phyloP scores from a whole-genome alignment of 2,329 filamentous ascomycete genomes.

The Penicillium glabrum region DNA sequence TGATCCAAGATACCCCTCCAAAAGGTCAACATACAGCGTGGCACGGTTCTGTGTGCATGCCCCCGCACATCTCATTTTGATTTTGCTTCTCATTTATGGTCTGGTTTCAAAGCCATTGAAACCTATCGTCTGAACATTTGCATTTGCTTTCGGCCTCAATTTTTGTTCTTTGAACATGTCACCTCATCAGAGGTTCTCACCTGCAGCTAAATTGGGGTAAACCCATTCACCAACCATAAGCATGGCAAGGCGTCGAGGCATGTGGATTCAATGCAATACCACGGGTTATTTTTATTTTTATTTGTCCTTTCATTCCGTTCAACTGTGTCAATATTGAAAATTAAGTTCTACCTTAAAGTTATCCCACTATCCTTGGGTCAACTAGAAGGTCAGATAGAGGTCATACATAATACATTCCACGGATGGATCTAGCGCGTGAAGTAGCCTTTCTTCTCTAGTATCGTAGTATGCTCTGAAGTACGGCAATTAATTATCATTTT shows the following conservation, averaged over 20 bases:
- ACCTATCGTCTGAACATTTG: conserved; percentile 1
- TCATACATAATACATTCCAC: not conserved
- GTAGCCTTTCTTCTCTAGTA: too few species aligned
- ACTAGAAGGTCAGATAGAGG: not conserved
- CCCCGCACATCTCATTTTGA: conserved; percentile 10
- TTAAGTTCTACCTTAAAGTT: not conserved
- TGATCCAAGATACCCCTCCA: conserved; percentile 32
- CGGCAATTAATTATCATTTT: not conserved
- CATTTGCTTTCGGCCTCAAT: conserved; percentile 7
- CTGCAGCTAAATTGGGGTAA: conserved; percentile 7
- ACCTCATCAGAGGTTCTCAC: conserved; percentile 4
- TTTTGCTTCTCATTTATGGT: conserved; percentile 2
- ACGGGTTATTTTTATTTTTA: conserved; percentile 19
- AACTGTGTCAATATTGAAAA: not conserved
- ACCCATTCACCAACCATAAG: conserved; percentile 21
- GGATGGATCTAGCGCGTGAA: not conserved
- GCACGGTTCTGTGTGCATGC: conserved; percentile 16
- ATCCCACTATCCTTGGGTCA: not conserved
- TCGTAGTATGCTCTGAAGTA: not conserved
- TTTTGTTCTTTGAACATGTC: not conserved
- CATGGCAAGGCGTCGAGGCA: conserved; percentile 34
- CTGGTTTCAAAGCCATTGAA: not conserved
- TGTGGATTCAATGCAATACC: conserved; percentile 23
- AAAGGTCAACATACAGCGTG: conserved; percentile 17
- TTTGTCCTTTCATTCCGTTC: conserved; percentile 12